Conservation (phyloP, 371 early-diverging fungal genomes). For the Saksenaea vasiformis region DNA sequence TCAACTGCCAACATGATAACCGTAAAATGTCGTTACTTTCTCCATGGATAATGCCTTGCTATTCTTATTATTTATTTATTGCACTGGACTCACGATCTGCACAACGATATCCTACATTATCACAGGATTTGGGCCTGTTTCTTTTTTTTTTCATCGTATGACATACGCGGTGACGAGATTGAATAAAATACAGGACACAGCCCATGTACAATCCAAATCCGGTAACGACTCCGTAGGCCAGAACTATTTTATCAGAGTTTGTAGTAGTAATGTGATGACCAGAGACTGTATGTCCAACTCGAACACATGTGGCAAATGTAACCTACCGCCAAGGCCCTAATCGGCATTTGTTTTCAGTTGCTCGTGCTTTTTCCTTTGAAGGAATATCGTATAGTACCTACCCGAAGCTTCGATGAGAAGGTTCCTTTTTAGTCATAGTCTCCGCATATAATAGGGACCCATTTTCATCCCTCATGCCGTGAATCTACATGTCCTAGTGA, state of each 20-base stretch:
- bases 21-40: no score
- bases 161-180: background rate
- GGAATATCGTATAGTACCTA: background rate
- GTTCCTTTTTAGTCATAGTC: background rate
- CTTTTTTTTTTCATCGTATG: background rate
- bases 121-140: background rate
- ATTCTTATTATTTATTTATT: no score
- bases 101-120: background rate
- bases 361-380: constrained; percentile 2
- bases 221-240: background rate
- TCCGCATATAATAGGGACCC: background rate
- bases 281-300: background rate
- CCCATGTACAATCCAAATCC: background rate
- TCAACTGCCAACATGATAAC: no score
- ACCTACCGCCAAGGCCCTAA: background rate
- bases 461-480: background rate
- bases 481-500: background rate
- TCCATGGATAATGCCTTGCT: no score
- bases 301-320: background rate
- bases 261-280: background rate
- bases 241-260: background rate
- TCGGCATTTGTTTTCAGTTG: background rate
- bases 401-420: background rate
- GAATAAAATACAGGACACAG: background rate
- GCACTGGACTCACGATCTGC: background rate